A percentile compares a stretch with the other conserved stretches of the same genome.
Evolutionary conservation across 202 grass and related monocot species (phyloP).

Genomic region (Setaria italica): DNA sequence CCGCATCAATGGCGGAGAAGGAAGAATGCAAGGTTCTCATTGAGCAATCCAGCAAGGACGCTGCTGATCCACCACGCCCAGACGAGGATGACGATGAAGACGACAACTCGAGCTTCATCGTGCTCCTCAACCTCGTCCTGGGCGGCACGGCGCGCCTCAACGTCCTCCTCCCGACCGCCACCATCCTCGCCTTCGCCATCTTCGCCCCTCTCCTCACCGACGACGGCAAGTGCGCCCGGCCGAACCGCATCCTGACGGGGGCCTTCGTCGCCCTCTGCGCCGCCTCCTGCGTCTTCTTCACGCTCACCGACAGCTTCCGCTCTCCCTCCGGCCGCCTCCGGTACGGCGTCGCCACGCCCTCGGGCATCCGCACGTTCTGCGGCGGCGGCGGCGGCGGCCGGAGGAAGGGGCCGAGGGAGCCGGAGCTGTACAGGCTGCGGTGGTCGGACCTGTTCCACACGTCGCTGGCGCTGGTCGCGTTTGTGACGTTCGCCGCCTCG

Average conservation of each 20-base stretch:
- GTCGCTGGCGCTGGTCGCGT: conserved; percentile 68
- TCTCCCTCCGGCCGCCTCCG: conserved; percentile 58
- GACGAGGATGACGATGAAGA: conserved; percentile 34
- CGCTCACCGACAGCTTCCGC: conserved; percentile 91
- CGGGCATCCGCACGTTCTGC: conserved; percentile 70
- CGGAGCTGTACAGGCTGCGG: conserved; percentile 61
- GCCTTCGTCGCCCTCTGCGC: conserved; percentile 67
- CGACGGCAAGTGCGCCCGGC: conserved; percentile 59
- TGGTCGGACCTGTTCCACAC: conserved; percentile 84
- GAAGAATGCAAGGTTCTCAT: conserved; percentile 78
- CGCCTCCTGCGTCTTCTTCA: conserved; percentile 91
- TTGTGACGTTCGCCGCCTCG: conserved; percentile 72
- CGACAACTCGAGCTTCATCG: conserved; percentile 64
- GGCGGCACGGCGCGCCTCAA: conserved; percentile 86
- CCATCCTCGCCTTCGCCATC: conserved; percentile 91
- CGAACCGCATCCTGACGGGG: conserved; percentile 55
- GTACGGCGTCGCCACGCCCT: conserved; percentile 71
- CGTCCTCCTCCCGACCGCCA: conserved; percentile 87
- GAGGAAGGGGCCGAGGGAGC: conserved; percentile 47
- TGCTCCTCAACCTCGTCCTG: conserved; percentile 76
- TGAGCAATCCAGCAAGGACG: conserved; percentile 36
- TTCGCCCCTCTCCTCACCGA: conserved; percentile 80
- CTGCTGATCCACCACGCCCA: conserved; percentile 1
- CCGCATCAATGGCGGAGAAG: conserved; percentile 49
- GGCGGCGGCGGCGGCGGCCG: conserved; percentile 37